Percentiles rank a stretch among this genome's conserved stretches.
Conservation (phyloP, 192 early-diverging fungal genomes). For the Geosiphon pyriformis region DNA sequence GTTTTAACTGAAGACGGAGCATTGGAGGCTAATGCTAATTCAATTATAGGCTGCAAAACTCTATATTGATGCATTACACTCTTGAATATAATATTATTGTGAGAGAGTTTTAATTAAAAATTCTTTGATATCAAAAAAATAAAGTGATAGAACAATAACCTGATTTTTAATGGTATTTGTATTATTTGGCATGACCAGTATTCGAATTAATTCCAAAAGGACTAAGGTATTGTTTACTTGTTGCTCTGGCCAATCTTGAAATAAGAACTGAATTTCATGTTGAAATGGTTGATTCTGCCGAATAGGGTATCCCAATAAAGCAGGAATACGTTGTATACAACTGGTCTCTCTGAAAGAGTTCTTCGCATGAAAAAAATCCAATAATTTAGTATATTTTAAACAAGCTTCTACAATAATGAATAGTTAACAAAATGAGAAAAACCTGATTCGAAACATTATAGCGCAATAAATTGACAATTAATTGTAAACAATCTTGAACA, state of each 20-base stretch:
- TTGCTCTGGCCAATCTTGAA: conserved; percentile 74
- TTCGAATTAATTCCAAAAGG: conserved; percentile 82
- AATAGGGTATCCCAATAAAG: conserved; percentile 55
- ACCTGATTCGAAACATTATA: conserved; percentile 99
- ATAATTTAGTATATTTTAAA: neutral
- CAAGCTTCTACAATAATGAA: conserved; percentile 4
- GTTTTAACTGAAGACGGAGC: conserved; percentile 74
- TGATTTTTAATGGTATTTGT: conserved; percentile 86
- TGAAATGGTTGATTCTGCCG: conserved; percentile 32
- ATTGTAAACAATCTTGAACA: conserved; percentile 92
- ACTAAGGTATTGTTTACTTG: conserved; percentile 83
- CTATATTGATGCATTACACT: conserved; percentile 81
- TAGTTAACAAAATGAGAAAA: neutral
- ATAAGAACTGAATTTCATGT: conserved; percentile 34
- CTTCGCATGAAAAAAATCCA: conserved; percentile 28
- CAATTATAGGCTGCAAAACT: conserved; percentile 73
- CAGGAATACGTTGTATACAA: conserved; percentile 84
- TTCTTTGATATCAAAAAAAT: neutral
- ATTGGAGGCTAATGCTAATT: conserved; percentile 67
- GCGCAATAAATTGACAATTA: conserved; percentile 86
- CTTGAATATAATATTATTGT: conserved; percentile 22
- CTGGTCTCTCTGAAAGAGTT: conserved; percentile 96
- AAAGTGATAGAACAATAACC: conserved; percentile 29
- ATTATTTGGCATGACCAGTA: conserved; percentile 84
- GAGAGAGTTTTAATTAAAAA: conserved; percentile 2